phyloP scores from a whole-genome alignment of 768 basidiomycete species.

The Lyophyllum decastes region DNA sequence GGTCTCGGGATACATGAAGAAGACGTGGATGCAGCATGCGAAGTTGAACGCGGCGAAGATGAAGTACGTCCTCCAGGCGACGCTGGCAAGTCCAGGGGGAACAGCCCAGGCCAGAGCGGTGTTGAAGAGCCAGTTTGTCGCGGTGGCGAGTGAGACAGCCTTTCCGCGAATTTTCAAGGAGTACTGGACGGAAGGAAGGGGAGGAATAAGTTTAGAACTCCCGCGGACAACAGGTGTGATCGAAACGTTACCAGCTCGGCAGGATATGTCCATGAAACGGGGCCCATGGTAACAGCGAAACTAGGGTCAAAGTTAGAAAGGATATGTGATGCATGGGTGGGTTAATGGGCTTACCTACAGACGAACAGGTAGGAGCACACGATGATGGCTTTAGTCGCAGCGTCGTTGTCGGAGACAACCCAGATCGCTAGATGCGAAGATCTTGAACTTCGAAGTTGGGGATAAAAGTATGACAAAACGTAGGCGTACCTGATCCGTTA shows the following conservation, averaged over 20 bases:
- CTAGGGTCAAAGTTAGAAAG: slow-evolving; percentile 21
- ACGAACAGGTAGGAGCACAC: slow-evolving; percentile 80
- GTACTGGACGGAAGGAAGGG: slow-evolving; percentile 38
- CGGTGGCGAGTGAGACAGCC: slow-evolving; percentile 53
- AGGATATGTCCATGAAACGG: slow-evolving; percentile 74
- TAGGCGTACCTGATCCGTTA: slow-evolving; percentile 24
- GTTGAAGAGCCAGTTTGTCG: slow-evolving; percentile 68
- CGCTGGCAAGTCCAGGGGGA: slow-evolving; percentile 64
- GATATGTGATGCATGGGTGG: background rate
- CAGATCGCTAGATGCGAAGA: slow-evolving; percentile 27
- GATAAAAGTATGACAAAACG: background rate
- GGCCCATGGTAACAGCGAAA: slow-evolving; percentile 78
- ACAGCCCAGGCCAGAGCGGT: slow-evolving; percentile 76
- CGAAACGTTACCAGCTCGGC: slow-evolving; percentile 51
- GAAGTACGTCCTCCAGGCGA: slow-evolving; percentile 78
- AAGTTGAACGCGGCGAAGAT: slow-evolving; percentile 80
- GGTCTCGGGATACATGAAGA: slow-evolving; percentile 84
- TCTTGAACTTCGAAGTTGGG: background rate
- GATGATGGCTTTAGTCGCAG: slow-evolving; percentile 69
- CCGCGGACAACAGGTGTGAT: background rate
- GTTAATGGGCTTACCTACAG: slow-evolving; percentile 38
- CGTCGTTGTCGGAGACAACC: slow-evolving; percentile 58
- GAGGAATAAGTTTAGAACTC: background rate
- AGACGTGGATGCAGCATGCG: slow-evolving; percentile 66
- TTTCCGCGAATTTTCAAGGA: slow-evolving; percentile 67